Conservation (phyloP, 495 filamentous ascomycete species). For the Lepidopterella palustris region DNA sequence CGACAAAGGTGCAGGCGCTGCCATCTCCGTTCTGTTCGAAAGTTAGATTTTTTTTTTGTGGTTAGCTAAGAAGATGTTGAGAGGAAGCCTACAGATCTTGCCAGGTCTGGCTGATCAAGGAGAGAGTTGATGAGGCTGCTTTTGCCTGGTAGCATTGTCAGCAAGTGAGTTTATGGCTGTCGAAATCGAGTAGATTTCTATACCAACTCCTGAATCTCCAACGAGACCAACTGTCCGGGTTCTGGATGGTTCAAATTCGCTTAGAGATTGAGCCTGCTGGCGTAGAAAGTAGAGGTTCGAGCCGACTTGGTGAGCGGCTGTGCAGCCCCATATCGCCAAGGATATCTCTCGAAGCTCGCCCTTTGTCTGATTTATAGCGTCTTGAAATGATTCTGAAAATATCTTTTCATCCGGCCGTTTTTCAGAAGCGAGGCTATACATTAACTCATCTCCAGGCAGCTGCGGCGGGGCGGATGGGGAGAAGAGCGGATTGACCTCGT, state of each 20-base stretch:
- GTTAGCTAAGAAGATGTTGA: not conserved
- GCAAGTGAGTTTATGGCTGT: not conserved
- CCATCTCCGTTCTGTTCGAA: conserved; percentile 1
- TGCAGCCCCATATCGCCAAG: conserved; percentile 18
- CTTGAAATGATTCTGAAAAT: conserved; percentile 11
- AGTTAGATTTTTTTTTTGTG: not conserved
- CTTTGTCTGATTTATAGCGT: conserved; percentile 6
- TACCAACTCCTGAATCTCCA: conserved; percentile 15
- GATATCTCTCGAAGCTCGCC: conserved; percentile 20
- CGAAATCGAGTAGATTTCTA: not conserved
- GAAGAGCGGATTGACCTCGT: conserved; percentile 8
- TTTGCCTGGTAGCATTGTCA: conserved; percentile 9
- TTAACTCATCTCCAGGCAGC: conserved; percentile 14
- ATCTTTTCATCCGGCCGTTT: conserved; percentile 1
- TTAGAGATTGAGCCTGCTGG: conserved; percentile 11
- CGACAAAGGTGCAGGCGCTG: conserved; percentile 1
- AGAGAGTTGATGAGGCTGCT: conserved; percentile 22
- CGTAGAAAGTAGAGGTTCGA: conserved; percentile 14
- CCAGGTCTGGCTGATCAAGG: conserved; percentile 15
- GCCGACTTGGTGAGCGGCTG: conserved; percentile 9
- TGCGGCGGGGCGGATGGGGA: conserved; percentile 5
- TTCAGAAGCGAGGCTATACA: conserved; percentile 15
- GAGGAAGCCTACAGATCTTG: conserved; percentile 5
- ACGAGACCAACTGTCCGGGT: conserved; percentile 15
- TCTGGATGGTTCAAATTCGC: conserved; percentile 18